Conservation (phyloP, 2,329 filamentous ascomycete genomes). For the Cryphonectria radicalis region DNA sequence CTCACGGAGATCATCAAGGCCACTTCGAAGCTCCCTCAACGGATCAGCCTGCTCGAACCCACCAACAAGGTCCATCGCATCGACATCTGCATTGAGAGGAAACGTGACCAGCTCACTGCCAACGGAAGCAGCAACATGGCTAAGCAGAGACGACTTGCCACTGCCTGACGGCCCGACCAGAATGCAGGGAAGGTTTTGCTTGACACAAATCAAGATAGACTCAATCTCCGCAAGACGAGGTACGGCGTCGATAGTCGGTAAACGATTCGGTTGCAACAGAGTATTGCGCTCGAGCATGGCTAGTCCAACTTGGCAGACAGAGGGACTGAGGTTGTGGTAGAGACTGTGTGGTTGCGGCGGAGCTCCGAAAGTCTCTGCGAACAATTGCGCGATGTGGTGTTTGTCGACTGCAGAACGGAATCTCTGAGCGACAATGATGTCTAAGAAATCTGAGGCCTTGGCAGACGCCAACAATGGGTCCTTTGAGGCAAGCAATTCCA, state of each 20-base stretch:
- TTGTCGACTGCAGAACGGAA: slow-evolving; percentile 78
- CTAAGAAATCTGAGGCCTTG: slow-evolving; percentile 72
- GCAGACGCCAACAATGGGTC: slow-evolving; percentile 65
- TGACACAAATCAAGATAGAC: slow-evolving; percentile 83
- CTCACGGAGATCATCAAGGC: slow-evolving; percentile 47
- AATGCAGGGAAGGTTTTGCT: slow-evolving; percentile 87
- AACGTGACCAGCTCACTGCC: slow-evolving; percentile 81
- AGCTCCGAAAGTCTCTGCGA: slow-evolving; percentile 64
- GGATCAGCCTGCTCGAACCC: slow-evolving; percentile 95
- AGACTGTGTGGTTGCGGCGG: slow-evolving; percentile 63
- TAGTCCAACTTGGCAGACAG: slow-evolving; percentile 78
- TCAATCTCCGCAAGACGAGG: slow-evolving; percentile 75
- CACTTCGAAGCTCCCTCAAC: slow-evolving; percentile 69
- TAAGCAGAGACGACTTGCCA: slow-evolving; percentile 82
- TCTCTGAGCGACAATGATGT: slow-evolving; percentile 82
- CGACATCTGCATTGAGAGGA: slow-evolving; percentile 90
- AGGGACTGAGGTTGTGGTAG: slow-evolving; percentile 69
- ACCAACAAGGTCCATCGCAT: slow-evolving; percentile 95
- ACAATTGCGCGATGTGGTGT: slow-evolving; percentile 66
- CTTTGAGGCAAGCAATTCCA: slow-evolving; percentile 68
- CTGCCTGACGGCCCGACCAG: slow-evolving; percentile 83
- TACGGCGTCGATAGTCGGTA: slow-evolving; percentile 56
- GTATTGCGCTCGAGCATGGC: slow-evolving; percentile 68
- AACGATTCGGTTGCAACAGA: slow-evolving; percentile 54
- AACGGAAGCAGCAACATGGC: slow-evolving; percentile 77